A percentile compares a stretch with the other conserved stretches of the same genome.
These are phyloP conservation scores for Talaromyces wortmannii DNA, from an alignment of 495 filamentous ascomycete species.

Conservation along the genomic window DNA sequence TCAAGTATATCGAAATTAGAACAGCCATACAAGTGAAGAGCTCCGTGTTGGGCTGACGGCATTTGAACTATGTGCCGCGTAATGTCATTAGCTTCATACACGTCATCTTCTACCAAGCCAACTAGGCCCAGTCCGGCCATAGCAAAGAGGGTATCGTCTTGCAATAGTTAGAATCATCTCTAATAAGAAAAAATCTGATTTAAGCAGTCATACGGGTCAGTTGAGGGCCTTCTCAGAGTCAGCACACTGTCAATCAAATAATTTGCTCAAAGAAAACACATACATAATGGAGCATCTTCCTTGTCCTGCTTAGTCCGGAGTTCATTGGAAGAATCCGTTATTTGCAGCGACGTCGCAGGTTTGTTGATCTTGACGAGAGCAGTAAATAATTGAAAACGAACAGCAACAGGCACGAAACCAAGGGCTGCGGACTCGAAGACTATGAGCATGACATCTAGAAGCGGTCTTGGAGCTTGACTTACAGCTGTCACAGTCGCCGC, in stretches of 20 bases:
- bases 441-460: background rate
- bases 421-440: conserved; percentile 18
- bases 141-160: conserved; percentile 29
- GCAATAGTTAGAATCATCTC: conserved; percentile 4
- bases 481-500: conserved; percentile 22
- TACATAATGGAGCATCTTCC: conserved; percentile 14
- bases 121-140: conserved; percentile 29
- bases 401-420: conserved; percentile 29
- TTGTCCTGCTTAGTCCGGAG: conserved; percentile 1
- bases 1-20: background rate
- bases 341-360: conserved; percentile 16
- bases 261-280: background rate
- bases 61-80: conserved; percentile 25
- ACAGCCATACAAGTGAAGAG: conserved; percentile 27
- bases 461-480: conserved; percentile 1
- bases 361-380: conserved; percentile 14
- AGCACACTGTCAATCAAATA: background rate
- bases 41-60: conserved; percentile 29
- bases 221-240: conserved; percentile 8
- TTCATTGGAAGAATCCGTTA: conserved; percentile 14
- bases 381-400: conserved; percentile 26
- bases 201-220: conserved; percentile 14
- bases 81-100: conserved; percentile 22
- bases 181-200: background rate
- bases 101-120: conserved; percentile 17